Evolutionary conservation across 768 basidiomycete genomes (phyloP).

Genomic region (Rhodotorula kratochvilovae): DNA sequence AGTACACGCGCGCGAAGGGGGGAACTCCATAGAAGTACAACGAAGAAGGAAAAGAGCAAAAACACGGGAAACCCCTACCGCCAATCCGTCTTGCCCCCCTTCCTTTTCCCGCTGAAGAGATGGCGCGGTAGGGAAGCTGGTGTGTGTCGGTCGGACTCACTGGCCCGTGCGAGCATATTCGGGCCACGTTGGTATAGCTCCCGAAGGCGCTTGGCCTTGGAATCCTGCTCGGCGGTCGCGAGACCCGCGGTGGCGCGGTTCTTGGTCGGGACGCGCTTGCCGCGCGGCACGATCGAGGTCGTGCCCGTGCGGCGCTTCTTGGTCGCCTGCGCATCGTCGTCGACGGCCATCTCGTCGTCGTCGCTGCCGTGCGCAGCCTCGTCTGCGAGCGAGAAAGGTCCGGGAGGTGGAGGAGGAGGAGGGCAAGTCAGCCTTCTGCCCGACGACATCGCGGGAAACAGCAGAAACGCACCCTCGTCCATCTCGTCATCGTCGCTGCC

Average conservation of each 20-base stretch:
- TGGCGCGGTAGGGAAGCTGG: background rate
- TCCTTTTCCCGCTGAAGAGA: background rate
- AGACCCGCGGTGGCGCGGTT: constrained; percentile 34
- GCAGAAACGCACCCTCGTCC: constrained; percentile 20
- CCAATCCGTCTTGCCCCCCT: background rate
- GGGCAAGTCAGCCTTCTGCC: too few species aligned
- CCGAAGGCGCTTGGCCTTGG: constrained; percentile 4
- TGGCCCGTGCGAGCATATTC: background rate
- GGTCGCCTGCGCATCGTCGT: constrained; percentile 43
- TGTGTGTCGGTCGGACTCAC: background rate
- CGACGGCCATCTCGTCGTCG: constrained; percentile 49
- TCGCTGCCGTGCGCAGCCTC: constrained; percentile 35
- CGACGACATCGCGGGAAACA: background rate
- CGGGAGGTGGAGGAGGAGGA: background rate
- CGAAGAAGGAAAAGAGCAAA: too few species aligned
- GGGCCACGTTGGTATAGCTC: background rate
- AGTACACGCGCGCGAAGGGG: too few species aligned
- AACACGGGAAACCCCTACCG: background rate
- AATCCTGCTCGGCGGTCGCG: constrained; percentile 10
- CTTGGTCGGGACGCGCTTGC: constrained; percentile 38
- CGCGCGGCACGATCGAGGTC: constrained; percentile 25
- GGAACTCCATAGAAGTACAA: too few species aligned
- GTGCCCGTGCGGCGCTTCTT: constrained; percentile 37
- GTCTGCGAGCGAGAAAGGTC: background rate
- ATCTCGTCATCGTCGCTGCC: constrained; percentile 47